These are phyloP conservation scores for Cyclotella atomus DNA, from an alignment of 108 stramenopile genomes.

Conservation along the genomic window DNA sequence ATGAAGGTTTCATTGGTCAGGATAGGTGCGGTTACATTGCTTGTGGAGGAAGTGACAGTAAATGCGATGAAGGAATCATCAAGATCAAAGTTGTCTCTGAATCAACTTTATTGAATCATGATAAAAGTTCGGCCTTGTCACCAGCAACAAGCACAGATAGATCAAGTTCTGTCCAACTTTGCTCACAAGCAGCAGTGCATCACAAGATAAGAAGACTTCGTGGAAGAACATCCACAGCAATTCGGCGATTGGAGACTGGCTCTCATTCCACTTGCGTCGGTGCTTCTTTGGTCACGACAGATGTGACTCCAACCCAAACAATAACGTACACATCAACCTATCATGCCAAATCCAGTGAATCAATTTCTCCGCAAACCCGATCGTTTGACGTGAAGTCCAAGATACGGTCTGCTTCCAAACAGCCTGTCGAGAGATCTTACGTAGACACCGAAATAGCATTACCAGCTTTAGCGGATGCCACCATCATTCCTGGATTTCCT, in stretches of 20 bases:
- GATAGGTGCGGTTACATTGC: slow-evolving; percentile 34
- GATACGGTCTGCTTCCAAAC: background rate
- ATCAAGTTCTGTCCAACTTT: slow-evolving; percentile 14
- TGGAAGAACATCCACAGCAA: background rate
- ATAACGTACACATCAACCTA: slow-evolving; percentile 24
- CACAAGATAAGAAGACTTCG: slow-evolving; percentile 7
- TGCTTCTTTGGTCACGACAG: slow-evolving; percentile 14
- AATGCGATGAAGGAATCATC: slow-evolving; percentile 46
- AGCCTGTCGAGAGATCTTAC: background rate
- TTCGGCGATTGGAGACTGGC: background rate
- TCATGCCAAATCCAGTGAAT: background rate
- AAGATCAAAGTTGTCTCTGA: slow-evolving; percentile 24
- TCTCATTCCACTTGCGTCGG: slow-evolving; percentile 18
- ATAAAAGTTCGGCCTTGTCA: background rate
- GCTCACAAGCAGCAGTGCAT: slow-evolving; percentile 9
- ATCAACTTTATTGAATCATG: background rate
- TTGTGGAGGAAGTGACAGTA: slow-evolving; percentile 19
- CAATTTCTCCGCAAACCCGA: background rate
- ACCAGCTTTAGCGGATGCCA: slow-evolving; percentile 25
- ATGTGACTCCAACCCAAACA: slow-evolving; percentile 11
- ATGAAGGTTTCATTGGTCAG: slow-evolving; percentile 21
- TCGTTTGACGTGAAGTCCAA: background rate
- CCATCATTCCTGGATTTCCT: slow-evolving; percentile 34
- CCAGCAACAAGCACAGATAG: background rate
- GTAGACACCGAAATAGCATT: slow-evolving; percentile 17